Evolutionary conservation across 1,139 yeast species (phyloP).

Genomic region (Yamadazyma diospyri): DNA sequence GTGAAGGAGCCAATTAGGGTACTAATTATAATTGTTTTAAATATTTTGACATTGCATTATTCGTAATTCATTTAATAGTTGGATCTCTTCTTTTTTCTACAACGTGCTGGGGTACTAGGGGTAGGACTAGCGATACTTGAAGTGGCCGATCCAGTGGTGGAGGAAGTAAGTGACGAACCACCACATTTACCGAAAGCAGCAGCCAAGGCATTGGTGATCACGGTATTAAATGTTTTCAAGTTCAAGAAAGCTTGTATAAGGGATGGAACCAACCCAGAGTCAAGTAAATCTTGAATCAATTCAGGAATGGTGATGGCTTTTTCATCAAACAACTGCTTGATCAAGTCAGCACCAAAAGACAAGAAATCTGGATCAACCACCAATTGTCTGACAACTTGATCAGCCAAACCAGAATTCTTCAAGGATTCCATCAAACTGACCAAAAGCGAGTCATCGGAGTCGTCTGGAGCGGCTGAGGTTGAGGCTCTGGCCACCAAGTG

Average conservation of each 20-base stretch:
- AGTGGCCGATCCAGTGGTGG: constrained; percentile 19
- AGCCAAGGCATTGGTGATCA: constrained; percentile 43
- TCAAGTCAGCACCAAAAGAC: constrained; percentile 39
- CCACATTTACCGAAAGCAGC: constrained; percentile 44
- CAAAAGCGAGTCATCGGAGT: constrained; percentile 17
- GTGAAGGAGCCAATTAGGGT: constrained; percentile 9
- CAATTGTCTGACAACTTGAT: constrained; percentile 38
- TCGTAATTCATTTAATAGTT: constrained; percentile 11
- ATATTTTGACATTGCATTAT: constrained; percentile 2
- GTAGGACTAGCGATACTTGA: constrained; percentile 16
- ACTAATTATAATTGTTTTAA: constrained; percentile 5
- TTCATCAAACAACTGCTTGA: constrained; percentile 27
- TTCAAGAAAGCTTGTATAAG: constrained; percentile 40
- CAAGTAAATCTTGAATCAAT: constrained; percentile 28
- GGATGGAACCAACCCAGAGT: constrained; percentile 40
- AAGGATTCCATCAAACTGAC: constrained; percentile 44
- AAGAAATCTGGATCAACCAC: constrained; percentile 40
- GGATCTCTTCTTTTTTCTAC: constrained; percentile 20
- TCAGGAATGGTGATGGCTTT: constrained; percentile 28
- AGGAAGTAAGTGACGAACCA: constrained; percentile 26
- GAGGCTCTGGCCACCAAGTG: constrained; percentile 10
- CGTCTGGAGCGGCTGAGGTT: constrained; percentile 2
- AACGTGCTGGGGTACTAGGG: constrained; percentile 12
- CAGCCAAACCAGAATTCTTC: constrained; percentile 44
- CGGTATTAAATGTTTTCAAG: constrained; percentile 37